Base-by-base conservation (phyloP, 2,329 filamentous ascomycete genomes). In the Paracamarosporium sp. region DNA sequence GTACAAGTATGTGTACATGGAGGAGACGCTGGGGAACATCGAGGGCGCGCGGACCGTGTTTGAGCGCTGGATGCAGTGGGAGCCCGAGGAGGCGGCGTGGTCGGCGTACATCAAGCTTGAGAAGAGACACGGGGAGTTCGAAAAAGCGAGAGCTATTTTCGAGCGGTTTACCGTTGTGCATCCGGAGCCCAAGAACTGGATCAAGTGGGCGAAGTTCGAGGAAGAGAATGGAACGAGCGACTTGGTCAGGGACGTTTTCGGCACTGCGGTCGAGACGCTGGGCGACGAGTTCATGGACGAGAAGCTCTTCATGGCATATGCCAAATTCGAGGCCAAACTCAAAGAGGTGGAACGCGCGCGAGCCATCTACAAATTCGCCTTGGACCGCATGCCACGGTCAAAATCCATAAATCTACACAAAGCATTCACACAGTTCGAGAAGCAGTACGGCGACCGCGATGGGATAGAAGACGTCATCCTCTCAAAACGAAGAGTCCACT, bases 1-100 rank as follows among this genome's bases (percentile, higher is more conserved):
- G 95, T 99, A 97, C 82, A 98, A 98, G 77, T 99, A 97, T 82
- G 92, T 96, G 25, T 97, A 96, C 76, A 96, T 97, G 90, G 94
- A 98, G 81, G 95, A 99, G 84, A 98, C 94, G 79, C 85, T 99
- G 53, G 93, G 93, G 6, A 97, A 99, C 70, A 89, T 99, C 47
- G 88, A 93, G 3, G 95, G 94, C 33, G 96, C 93, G 2, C 84
- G 95, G 57, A 92, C 97, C 68, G 92, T 98, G 0, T 99, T 98
- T 74, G 95, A 99, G 80, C 85, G 95, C 44, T 99, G 95, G 95
- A 94, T 99, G 90, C 89, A 91, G 61, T 99, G 95, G 95, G 92
- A 97, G 75, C 95, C 95, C 0, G 93, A 97, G 66, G 94, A 98
- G 84, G 89, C 91, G 41, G 95, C 94, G 0, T 99, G 95, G 95